A percentile compares a stretch with the other conserved stretches of the same genome.
Conservation (phyloP, 1,284 basidiomycete genomes). For the Exobasidium rhododendri region DNA sequence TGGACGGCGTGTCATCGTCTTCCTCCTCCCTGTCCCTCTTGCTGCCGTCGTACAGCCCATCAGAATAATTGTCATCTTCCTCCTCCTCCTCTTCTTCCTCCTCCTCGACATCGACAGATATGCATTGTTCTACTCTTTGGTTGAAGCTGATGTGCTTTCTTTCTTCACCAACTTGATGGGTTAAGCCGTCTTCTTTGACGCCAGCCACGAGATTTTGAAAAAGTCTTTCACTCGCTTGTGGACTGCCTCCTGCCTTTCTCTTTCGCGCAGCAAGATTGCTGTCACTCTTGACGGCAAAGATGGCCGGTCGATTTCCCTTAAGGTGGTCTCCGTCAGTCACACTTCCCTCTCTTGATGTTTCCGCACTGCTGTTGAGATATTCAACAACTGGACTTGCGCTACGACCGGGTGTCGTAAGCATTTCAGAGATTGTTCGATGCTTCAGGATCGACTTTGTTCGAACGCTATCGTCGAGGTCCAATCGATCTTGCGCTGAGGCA, state of each 20-base stretch:
- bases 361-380: background rate
- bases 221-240: conserved; percentile 17
- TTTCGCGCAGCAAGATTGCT: conserved; percentile 31
- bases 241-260: conserved; percentile 24
- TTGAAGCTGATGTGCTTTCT: conserved; percentile 93
- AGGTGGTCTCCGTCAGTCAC: conserved; percentile 37
- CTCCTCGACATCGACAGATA: conserved; percentile 68
- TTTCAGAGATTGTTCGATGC: conserved; percentile 85
- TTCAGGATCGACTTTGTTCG: conserved; percentile 84
- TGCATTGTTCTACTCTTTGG: conserved; percentile 94
- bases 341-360: conserved; percentile 46
- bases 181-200: conserved; percentile 6
- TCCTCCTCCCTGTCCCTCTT: background rate
- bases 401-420: conserved; percentile 63
- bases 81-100: conserved; percentile 48
- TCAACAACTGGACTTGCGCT: conserved; percentile 21
- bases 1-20: conserved; percentile 15
- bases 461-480: conserved; percentile 58
- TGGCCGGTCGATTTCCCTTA: conserved; percentile 3
- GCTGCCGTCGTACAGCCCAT: conserved; percentile 55
- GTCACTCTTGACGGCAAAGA: conserved; percentile 40
- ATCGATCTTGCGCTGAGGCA: conserved; percentile 60
- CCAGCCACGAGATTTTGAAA: conserved; percentile 12
- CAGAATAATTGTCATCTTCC: conserved; percentile 59
- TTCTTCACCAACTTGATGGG: conserved; percentile 10